Conservation (phyloP, 1,139 yeast genomes). For the Saccharomyces hybrid region DNA sequence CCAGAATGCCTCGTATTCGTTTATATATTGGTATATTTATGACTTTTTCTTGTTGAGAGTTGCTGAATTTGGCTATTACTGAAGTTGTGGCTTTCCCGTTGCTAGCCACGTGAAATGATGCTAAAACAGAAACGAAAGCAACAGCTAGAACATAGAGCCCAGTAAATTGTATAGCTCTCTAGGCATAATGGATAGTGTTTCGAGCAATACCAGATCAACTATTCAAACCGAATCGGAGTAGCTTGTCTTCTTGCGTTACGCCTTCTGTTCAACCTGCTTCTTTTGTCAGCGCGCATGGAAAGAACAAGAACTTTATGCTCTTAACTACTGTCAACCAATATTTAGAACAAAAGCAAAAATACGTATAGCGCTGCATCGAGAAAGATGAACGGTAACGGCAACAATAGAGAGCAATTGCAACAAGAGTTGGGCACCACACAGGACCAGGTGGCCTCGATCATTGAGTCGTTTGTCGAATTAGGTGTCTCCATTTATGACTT, state of each 20-base stretch:
- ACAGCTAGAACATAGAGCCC: too few species aligned
- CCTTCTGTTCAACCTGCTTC: neutral
- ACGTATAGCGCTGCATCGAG: neutral
- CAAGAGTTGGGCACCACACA: conserved; percentile 44
- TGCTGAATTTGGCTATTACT: neutral
- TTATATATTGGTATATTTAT: neutral
- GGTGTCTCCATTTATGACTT: conserved; percentile 92
- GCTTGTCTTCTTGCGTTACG: neutral
- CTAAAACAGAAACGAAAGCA: neutral
- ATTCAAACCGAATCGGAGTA: neutral
- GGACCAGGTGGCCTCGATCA: conserved; percentile 56
- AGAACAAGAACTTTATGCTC: neutral
- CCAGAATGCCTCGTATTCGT: too few species aligned
- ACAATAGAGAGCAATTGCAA: conserved; percentile 13
- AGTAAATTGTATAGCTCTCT: neutral
- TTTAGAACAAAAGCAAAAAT: neutral
- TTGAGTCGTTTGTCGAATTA: conserved; percentile 84
- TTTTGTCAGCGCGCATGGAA: neutral
- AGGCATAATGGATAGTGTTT: neutral
- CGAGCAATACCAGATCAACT: neutral
- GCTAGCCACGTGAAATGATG: neutral
- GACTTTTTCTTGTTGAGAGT: neutral
- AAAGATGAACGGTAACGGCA: too few species aligned
- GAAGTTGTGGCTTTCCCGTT: neutral
- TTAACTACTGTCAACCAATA: neutral